phyloP scores from a whole-genome alignment of 2,329 filamentous ascomycete genomes.

The Alternaria ventricosa region DNA sequence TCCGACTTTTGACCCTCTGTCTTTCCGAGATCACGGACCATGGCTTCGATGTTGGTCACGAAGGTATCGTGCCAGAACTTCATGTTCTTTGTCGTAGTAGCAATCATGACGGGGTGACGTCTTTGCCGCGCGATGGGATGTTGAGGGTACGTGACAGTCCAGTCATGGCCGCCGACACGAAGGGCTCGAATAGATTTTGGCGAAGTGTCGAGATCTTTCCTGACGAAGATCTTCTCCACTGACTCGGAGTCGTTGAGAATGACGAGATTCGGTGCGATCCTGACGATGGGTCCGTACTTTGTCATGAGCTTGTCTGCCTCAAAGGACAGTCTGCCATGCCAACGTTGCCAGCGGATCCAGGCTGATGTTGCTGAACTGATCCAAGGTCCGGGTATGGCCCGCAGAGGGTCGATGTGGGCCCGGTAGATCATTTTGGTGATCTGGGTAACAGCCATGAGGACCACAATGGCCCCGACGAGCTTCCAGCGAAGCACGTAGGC shows the following conservation, averaged over 20 bases:
- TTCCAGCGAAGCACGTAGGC: not conserved
- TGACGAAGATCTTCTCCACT: slow-evolving; percentile 24
- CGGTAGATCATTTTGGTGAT: slow-evolving; percentile 16
- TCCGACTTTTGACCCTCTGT: slow-evolving; percentile 19
- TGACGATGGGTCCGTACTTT: slow-evolving; percentile 24
- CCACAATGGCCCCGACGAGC: not conserved
- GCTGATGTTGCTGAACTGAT: slow-evolving; percentile 21
- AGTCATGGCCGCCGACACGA: slow-evolving; percentile 27
- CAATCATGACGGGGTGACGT: slow-evolving; percentile 29
- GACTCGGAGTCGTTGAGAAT: slow-evolving; percentile 24
- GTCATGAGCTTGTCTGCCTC: slow-evolving; percentile 27
- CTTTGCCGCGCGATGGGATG: slow-evolving; percentile 21
- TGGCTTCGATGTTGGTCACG: slow-evolving; percentile 21
- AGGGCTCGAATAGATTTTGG: slow-evolving; percentile 27
- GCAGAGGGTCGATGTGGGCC: slow-evolving; percentile 19
- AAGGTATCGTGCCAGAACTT: slow-evolving; percentile 21
- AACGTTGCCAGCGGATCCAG: slow-evolving; percentile 30
- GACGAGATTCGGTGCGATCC: slow-evolving; percentile 27
- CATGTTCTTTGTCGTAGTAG: slow-evolving; percentile 26
- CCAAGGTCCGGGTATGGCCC: slow-evolving; percentile 24
- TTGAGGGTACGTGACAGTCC: slow-evolving; percentile 31
- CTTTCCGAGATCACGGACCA: slow-evolving; percentile 19
- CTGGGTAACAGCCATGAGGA: not conserved
- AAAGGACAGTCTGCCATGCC: slow-evolving; percentile 25
- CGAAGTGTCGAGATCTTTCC: slow-evolving; percentile 26